A percentile compares a stretch with the other conserved stretches of the same genome.
phyloP scores from a whole-genome alignment of 306 rosid species.

The Corylus heterophylla region DNA sequence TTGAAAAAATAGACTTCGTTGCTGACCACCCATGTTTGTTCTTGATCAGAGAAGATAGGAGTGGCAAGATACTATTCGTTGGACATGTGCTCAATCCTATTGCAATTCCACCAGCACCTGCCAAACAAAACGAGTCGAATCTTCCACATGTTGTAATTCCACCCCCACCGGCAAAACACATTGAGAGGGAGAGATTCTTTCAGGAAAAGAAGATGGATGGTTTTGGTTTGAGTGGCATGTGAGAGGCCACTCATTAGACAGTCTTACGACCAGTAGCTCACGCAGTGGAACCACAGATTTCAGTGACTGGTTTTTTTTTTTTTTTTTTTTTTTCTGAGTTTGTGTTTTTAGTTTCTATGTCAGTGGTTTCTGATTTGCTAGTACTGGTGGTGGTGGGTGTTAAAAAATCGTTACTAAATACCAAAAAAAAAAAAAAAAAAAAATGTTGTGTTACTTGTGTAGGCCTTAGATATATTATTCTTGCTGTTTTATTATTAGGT shows the following conservation, averaged over 20 bases:
- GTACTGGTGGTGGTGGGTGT: constrained; percentile 29
- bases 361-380: not conserved
- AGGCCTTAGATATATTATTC: no score
- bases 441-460: no score
- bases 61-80: constrained; percentile 61
- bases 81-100: constrained; percentile 43
- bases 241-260: constrained; percentile 81
- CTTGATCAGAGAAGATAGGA: constrained; percentile 58
- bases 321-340: not conserved
- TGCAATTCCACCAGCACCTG: constrained; percentile 32
- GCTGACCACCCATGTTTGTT: constrained; percentile 79
- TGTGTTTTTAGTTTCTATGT: no score
- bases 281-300: constrained; percentile 81
- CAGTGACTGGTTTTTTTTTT: constrained; percentile 50
- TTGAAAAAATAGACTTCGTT: constrained; percentile 47
- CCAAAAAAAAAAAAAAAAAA: no score
- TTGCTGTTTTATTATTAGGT: no score
- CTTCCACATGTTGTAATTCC: constrained; percentile 54
- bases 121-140: constrained; percentile 38
- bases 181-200: constrained; percentile 82
- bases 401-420: not conserved
- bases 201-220: constrained; percentile 74
- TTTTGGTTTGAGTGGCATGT: constrained; percentile 55
- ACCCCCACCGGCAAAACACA: constrained; percentile 88
- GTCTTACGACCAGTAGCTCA: constrained; percentile 81